Evolutionary conservation across 2,329 filamentous ascomycete species (phyloP).

Genomic region (Ascochyta lentis): DNA sequence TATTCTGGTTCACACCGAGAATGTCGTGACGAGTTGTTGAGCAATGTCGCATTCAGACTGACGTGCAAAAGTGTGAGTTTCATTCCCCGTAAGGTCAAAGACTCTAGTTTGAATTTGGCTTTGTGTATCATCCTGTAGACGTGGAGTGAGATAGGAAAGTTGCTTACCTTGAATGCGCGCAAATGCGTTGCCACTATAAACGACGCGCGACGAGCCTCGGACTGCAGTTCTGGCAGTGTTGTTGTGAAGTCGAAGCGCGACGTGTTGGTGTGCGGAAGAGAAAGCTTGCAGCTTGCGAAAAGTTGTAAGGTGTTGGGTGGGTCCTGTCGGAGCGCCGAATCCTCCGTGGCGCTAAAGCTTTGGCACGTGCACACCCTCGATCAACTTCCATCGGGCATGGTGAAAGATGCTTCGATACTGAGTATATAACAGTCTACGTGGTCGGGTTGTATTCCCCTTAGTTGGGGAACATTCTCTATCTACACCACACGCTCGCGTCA

Average conservation of each 20-base stretch:
- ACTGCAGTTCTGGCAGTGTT: not conserved
- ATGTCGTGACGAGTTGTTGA: not conserved
- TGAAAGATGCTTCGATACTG: not conserved
- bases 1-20: not conserved
- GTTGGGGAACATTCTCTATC: not conserved
- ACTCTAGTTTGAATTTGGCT: slow-evolving; percentile 55
- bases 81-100: slow-evolving; percentile 54
- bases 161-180: slow-evolving; percentile 21
- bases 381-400: not conserved
- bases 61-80: slow-evolving; percentile 53
- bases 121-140: slow-evolving; percentile 50
- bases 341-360: slow-evolving; percentile 19
- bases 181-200: not conserved
- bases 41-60: slow-evolving; percentile 48
- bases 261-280: slow-evolving; percentile 9
- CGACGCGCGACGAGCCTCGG: not conserved
- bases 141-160: slow-evolving; percentile 10
- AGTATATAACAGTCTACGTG: not conserved
- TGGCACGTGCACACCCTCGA: slow-evolving; percentile 4
- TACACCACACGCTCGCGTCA: not conserved
- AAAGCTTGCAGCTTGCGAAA: slow-evolving; percentile 13
- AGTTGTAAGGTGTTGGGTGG: slow-evolving; percentile 21
- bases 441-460: not conserved
- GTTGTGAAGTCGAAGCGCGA: slow-evolving; percentile 2
- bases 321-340: slow-evolving; percentile 26